Evolutionary conservation across 2,329 filamentous ascomycete species (phyloP).

Genomic region (Pezicula carpinea): DNA sequence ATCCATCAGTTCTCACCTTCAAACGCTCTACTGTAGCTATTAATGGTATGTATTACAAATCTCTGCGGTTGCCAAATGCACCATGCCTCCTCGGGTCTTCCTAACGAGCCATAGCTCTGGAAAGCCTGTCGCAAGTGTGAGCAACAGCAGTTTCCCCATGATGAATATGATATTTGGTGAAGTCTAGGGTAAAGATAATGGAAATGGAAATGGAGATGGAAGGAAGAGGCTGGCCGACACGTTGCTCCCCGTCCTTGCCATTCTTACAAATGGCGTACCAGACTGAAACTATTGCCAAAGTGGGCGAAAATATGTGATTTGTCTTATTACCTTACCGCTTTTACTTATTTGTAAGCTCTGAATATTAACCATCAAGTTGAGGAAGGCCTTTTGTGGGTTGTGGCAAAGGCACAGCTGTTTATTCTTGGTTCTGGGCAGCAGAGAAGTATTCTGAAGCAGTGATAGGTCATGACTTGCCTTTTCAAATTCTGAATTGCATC

Average conservation of each 20-base stretch:
- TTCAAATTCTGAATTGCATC: not conserved
- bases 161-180: not conserved
- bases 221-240: too few species aligned
- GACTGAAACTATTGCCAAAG: too few species aligned
- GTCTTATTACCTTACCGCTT: too few species aligned
- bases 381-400: not conserved
- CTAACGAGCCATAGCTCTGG: constrained; percentile 37
- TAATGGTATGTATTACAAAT: constrained; percentile 29
- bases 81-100: constrained; percentile 27
- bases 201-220: too few species aligned
- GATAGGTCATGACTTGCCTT: not conserved
- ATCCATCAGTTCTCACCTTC: not conserved
- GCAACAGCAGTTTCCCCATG: constrained; percentile 10
- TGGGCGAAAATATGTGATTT: too few species aligned
- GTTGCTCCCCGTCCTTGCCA: too few species aligned
- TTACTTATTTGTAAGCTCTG: too few species aligned
- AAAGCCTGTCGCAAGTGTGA: constrained; percentile 34
- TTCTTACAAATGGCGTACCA: too few species aligned
- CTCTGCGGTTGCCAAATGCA: constrained; percentile 32
- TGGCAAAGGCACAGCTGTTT: not conserved
- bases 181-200: not conserved
- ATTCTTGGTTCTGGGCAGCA: not conserved
- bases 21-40: not conserved
- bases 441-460: constrained; percentile 19
- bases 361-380: constrained; percentile 29